phyloP scores from a whole-genome alignment of 805 yeast genomes.

The Zygosaccharomyces gambellarensis region DNA sequence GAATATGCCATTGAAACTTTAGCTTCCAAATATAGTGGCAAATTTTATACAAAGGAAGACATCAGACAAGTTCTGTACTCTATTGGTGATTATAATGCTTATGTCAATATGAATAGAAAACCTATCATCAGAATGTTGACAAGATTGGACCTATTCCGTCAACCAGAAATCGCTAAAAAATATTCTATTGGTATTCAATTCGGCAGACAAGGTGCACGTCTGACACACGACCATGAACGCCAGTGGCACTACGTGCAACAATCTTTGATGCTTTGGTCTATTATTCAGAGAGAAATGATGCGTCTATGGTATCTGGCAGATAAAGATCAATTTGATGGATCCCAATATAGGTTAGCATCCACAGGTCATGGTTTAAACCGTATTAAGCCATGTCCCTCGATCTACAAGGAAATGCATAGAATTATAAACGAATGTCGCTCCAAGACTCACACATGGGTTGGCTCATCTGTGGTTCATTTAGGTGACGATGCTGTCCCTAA shows the following conservation, averaged over 20 bases:
- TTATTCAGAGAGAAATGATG: conserved; percentile 73
- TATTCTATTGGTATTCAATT: conserved; percentile 58
- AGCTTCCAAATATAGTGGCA: conserved; percentile 43
- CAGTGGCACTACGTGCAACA: conserved; percentile 74
- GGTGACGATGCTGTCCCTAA: conserved; percentile 85
- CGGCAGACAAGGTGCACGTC: conserved; percentile 64
- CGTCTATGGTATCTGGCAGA: conserved; percentile 75
- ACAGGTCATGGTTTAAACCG: conserved; percentile 83
- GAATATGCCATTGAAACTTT: conserved; percentile 64
- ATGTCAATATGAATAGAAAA: conserved; percentile 59
- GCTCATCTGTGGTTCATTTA: conserved; percentile 71
- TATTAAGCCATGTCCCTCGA: conserved; percentile 65
- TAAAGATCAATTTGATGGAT: conserved; percentile 56
- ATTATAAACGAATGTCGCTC: conserved; percentile 62
- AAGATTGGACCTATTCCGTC: conserved; percentile 45
- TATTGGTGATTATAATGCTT: conserved; percentile 73
- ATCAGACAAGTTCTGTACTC: conserved; percentile 71
- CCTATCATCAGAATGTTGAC: conserved; percentile 63
- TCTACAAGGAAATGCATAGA: conserved; percentile 65
- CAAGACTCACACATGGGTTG: conserved; percentile 66
- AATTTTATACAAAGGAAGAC: conserved; percentile 50
- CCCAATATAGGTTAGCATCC: conserved; percentile 53
- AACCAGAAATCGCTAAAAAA: conserved; percentile 38
- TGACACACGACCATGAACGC: conserved; percentile 67
- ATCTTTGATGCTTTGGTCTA: conserved; percentile 69